phyloP scores from a whole-genome alignment of 2,329 filamentous ascomycete species.

The Seiridium unicorne region DNA sequence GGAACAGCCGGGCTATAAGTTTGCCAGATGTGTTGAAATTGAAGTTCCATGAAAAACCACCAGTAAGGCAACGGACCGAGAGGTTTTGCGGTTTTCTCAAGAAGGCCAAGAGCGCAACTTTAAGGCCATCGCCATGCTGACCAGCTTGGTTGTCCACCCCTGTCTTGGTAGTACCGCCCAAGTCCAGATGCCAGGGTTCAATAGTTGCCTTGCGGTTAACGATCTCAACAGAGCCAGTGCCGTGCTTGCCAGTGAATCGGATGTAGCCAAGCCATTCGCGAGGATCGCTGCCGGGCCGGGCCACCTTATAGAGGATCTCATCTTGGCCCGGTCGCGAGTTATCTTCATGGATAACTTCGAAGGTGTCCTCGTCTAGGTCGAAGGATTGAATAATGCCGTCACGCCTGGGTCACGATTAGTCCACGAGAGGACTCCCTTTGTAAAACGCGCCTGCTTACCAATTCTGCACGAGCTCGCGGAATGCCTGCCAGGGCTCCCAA shows the following conservation, averaged over 20 bases:
- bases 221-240: constrained; percentile 26
- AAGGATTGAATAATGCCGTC: constrained; percentile 26
- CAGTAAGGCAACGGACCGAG: constrained; percentile 20
- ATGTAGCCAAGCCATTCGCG: constrained; percentile 27
- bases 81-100: constrained; percentile 25
- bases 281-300: background rate
- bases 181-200: constrained; percentile 26
- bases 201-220: constrained; percentile 25
- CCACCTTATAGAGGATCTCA: constrained; percentile 26
- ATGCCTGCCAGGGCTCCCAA: constrained; percentile 22
- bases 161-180: constrained; percentile 25
- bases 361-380: constrained; percentile 16
- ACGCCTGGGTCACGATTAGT: constrained; percentile 18
- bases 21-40: constrained; percentile 22
- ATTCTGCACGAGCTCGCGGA: constrained; percentile 31
- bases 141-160: constrained; percentile 20
- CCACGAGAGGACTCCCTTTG: background rate
- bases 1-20: constrained; percentile 15
- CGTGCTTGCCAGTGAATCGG: constrained; percentile 18
- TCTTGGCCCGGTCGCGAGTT: constrained; percentile 1
- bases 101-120: constrained; percentile 27
- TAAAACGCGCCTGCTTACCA: constrained; percentile 19
- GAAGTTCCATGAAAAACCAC: constrained; percentile 27
- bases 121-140: constrained; percentile 28
- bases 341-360: constrained; percentile 19